Evolutionary conservation across 257 asterid genomes (phyloP).

Genomic region (Solanum virginianum): DNA sequence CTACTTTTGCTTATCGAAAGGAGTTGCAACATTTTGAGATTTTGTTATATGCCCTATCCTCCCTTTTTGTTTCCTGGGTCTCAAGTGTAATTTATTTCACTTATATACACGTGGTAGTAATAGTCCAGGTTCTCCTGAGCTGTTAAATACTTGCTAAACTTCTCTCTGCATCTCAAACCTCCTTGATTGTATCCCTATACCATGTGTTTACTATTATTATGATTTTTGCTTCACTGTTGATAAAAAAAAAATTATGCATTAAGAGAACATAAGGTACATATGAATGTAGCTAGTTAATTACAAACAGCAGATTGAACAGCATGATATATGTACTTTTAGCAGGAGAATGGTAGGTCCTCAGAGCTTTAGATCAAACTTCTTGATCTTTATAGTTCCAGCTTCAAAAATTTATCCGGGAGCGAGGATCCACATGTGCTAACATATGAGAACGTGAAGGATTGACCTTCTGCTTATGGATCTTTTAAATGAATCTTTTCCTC

Average conservation of each 20-base stretch:
- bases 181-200: background rate
- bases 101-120: background rate
- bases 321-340: background rate
- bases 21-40: background rate
- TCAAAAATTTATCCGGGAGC: background rate
- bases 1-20: background rate
- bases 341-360: background rate
- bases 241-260: background rate
- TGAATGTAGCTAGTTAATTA: background rate
- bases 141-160: background rate
- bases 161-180: background rate
- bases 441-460: background rate
- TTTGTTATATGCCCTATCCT: background rate
- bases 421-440: background rate
- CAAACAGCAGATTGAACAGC: background rate
- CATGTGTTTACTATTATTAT: background rate
- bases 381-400: background rate
- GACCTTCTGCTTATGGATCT: background rate
- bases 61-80: background rate
- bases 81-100: background rate
- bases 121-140: background rate
- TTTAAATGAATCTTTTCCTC: background rate
- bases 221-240: background rate
- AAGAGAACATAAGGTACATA: background rate
- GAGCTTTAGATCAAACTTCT: background rate